These are phyloP conservation scores for Amylostereum chailletii DNA, from an alignment of 1,284 basidiomycete species.

Conservation along the genomic window DNA sequence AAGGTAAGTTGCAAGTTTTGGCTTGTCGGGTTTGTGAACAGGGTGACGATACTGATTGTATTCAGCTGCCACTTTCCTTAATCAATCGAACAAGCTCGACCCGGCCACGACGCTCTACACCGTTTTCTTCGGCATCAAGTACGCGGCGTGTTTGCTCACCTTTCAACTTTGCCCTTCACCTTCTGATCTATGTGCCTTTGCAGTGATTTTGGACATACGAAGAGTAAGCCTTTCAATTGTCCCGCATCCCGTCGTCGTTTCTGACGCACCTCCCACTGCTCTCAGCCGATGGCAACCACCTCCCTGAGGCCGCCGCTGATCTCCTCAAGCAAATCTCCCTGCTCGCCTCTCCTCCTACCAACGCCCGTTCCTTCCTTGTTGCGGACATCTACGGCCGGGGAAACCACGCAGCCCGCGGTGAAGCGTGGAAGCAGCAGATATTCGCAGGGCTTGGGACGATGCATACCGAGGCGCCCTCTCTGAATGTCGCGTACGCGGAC, in stretches of 20 bases:
- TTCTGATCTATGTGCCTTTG: too few relatives aligned
- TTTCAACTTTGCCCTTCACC: too few relatives aligned
- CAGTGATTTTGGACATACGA: too few relatives aligned
- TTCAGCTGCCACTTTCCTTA: slow-evolving; percentile 19
- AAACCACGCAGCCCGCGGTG: slow-evolving; percentile 15
- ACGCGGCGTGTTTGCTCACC: slow-evolving; percentile 2
- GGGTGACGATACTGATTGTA: neutral
- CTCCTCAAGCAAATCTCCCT: slow-evolving; percentile 22
- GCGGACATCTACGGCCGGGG: slow-evolving; percentile 22
- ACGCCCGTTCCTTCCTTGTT: slow-evolving; percentile 20
- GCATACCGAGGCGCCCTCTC: slow-evolving; percentile 3
- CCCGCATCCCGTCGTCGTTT: neutral
- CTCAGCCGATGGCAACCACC: slow-evolving; percentile 20
- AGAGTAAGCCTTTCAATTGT: neutral
- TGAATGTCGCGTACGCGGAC: slow-evolving; percentile 19
- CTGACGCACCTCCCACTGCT: neutral
- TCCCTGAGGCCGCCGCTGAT: slow-evolving; percentile 24
- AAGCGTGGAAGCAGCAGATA: slow-evolving; percentile 19
- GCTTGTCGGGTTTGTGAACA: neutral
- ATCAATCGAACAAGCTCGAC: slow-evolving; percentile 21
- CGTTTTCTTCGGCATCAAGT: slow-evolving; percentile 30
- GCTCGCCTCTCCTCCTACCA: slow-evolving; percentile 18
- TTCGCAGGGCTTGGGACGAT: slow-evolving; percentile 15
- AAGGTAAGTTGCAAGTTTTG: slow-evolving; percentile 15
- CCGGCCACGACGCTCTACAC: slow-evolving; percentile 23